These are phyloP conservation scores for Ceratocystis cacaofunesta DNA, from an alignment of 2,329 filamentous ascomycete genomes.

Conservation along the genomic window DNA sequence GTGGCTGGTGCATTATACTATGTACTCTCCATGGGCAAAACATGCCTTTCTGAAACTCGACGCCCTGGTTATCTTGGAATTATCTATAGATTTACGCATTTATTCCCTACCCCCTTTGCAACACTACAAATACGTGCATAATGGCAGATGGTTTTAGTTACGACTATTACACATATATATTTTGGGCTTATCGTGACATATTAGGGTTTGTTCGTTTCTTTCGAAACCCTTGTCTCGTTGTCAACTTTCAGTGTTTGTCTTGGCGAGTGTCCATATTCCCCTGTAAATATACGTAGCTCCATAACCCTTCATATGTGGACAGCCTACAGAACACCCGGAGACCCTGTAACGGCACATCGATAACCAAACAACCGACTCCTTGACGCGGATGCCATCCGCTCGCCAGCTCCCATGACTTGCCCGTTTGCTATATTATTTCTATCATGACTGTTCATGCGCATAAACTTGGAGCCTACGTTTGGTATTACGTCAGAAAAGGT, in stretches of 20 bases:
- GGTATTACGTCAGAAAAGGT: not conserved
- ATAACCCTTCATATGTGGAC: not conserved
- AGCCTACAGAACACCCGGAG: not conserved
- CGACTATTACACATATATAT: not conserved
- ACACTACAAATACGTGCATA: too few relatives aligned
- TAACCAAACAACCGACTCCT: not conserved
- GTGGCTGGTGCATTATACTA: not conserved
- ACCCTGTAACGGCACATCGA: not conserved
- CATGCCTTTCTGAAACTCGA: not conserved
- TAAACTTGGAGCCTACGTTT: not conserved
- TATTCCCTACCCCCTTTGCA: not conserved
- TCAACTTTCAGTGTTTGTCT: not conserved
- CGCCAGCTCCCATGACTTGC: not conserved
- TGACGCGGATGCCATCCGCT: not conserved
- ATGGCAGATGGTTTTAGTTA: not conserved
- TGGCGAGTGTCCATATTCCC: not conserved
- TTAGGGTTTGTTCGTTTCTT: not conserved
- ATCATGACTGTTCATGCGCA: not conserved
- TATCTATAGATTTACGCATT: not conserved
- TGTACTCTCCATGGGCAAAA: not conserved
- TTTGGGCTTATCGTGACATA: not conserved
- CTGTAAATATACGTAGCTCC: not conserved
- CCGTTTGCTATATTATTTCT: not conserved
- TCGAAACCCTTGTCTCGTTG: not conserved
- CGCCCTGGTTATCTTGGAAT: not conserved